A percentile compares a stretch with the other conserved stretches of the same genome.
Evolutionary conservation across 75 land plant genomes (phyloP).

Genomic region (Ceratopteris richardii): DNA sequence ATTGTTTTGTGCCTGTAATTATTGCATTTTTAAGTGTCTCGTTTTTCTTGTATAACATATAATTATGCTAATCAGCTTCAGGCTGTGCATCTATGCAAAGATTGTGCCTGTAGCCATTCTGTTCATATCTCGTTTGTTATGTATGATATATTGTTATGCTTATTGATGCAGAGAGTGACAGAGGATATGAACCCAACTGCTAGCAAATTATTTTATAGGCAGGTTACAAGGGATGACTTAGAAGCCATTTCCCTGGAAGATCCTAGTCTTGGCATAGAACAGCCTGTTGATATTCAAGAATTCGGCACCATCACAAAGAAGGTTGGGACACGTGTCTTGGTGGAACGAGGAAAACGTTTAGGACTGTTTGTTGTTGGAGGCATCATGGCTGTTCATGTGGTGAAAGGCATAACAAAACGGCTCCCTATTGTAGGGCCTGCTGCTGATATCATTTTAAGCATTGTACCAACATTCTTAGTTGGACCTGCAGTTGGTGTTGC

Average conservation of each 20-base stretch:
- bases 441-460: slow-evolving; percentile 19
- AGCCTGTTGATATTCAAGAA: slow-evolving; percentile 17
- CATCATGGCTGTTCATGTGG: slow-evolving; percentile 27
- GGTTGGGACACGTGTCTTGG: slow-evolving; percentile 23
- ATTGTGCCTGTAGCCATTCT: too few species aligned
- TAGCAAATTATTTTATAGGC: slow-evolving; percentile 31
- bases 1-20: too few species aligned
- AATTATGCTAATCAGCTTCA: too few species aligned
- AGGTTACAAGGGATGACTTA: slow-evolving; percentile 30
- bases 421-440: slow-evolving; percentile 36
- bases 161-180: slow-evolving; percentile 22
- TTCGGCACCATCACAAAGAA: slow-evolving; percentile 33
- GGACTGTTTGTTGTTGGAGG: slow-evolving; percentile 45
- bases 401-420: slow-evolving; percentile 27
- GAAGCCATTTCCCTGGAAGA: slow-evolving; percentile 15
- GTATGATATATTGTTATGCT: too few species aligned
- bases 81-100: too few species aligned
- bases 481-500: slow-evolving; percentile 42
- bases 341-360: slow-evolving; percentile 39
- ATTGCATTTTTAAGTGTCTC: too few species aligned
- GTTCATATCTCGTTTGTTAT: not conserved
- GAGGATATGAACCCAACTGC: slow-evolving; percentile 32
- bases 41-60: too few species aligned
- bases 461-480: slow-evolving; percentile 30
- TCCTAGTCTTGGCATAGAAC: slow-evolving; percentile 11